Base-by-base conservation (phyloP, 2,329 filamentous ascomycete species). In the Talaromyces atroroseus region DNA sequence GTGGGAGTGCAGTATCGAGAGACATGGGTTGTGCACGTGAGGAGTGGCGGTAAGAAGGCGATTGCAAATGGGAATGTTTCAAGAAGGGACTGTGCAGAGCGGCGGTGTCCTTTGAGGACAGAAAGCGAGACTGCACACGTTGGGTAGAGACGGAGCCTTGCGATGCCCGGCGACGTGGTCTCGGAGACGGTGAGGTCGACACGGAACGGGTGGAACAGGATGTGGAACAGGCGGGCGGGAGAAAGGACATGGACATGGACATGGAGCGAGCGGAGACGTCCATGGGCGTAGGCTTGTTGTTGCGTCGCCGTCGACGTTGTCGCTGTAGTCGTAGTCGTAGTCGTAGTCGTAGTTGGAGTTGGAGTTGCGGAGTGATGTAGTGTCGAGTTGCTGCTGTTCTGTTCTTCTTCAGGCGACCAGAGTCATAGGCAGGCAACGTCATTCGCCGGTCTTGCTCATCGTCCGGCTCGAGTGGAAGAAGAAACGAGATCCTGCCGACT, bases 61-160 rank as follows among this genome's bases (percentile, higher is more conserved):
- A 36, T 16, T 12, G 18, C 3, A n/a, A 14, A 26, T 32, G 46
- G n/a, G 23, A 32, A 20, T 26, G 18, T 29, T 12, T 29, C 24
- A 26, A 14, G 6, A 47, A 51, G 23, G 54, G 29, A 51, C 29
- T 40, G 18, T 50, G 26, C 5, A 47, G 51, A 49, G 48, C 36
- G 20, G 55, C 20, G 34, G 29, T 58, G 38, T 54, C 56, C 50
- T 58, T 58, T 23, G 50, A 46, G n/a, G 23, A 8, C 45, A 54
- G 52, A 11, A 58, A 29, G 29, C 56, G 50, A 29, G n/a, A 42
- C 6, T 54, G 26, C 18, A 50, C 38, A 14, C 51, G 56, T 36
- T 54, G 49, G 48, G 54, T 47, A 47, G 54, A 57, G 49, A 48
- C n/a, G 42, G 54, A 38, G 44, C 54, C 49, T 42, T 51, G 54